A percentile compares a stretch with the other conserved stretches of the same genome.
phyloP scores from a whole-genome alignment of 768 basidiomycete species.

The Agrocybe pediades region DNA sequence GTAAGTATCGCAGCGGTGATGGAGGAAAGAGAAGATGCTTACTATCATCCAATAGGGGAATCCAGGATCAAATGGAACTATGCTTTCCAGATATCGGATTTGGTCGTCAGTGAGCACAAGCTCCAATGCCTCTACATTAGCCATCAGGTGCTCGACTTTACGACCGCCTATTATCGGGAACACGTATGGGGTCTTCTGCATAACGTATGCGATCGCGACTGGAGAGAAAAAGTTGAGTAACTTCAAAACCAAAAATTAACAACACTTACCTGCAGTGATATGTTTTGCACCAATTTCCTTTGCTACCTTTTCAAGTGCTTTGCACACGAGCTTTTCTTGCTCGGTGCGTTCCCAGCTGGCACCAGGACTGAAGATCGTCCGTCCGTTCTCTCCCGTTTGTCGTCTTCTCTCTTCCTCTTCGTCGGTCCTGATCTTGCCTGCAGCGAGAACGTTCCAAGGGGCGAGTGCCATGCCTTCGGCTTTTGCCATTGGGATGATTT shows the following conservation, averaged over 20 bases:
- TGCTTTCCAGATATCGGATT: conserved; percentile 45
- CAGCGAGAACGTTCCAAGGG: conserved; percentile 34
- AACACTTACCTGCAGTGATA: conserved; percentile 42
- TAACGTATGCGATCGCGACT: conserved; percentile 57
- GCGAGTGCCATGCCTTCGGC: conserved; percentile 37
- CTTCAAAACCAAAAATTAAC: too few relatives aligned
- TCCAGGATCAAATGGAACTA: conserved; percentile 45
- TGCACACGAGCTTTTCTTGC: conserved; percentile 40
- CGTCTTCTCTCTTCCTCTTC: conserved; percentile 37
- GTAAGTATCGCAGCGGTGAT: not conserved
- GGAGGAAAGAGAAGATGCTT: conserved; percentile 10
- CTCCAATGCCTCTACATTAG: conserved; percentile 52
- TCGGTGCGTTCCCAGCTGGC: conserved; percentile 48
- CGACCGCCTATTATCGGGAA: conserved; percentile 56
- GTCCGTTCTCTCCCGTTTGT: conserved; percentile 40
- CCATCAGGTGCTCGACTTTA: conserved; percentile 51
- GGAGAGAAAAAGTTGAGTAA: not conserved
- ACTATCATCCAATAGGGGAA: conserved; percentile 42
- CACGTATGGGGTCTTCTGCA: conserved; percentile 56
- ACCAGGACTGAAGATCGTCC: conserved; percentile 24
- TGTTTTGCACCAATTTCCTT: conserved; percentile 47
- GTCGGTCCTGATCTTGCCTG: conserved; percentile 54
- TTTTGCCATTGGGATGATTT: conserved; percentile 51
- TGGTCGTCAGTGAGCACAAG: conserved; percentile 47
- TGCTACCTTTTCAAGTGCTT: conserved; percentile 52